Evolutionary conservation across 805 yeast species (phyloP).

Genomic region (Starmerella lactis-condensi): DNA sequence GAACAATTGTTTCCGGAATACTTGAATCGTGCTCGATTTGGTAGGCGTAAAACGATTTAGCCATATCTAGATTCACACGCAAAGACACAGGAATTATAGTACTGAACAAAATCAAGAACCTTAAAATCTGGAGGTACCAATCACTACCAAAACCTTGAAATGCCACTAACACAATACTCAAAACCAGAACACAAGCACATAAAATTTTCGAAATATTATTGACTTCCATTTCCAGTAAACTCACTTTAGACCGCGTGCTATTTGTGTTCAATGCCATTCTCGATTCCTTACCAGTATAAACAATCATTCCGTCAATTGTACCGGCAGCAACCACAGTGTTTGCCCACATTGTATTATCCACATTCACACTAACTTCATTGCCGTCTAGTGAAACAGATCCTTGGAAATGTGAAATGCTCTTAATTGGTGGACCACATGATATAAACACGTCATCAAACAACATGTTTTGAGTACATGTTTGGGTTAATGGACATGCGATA

Average conservation of each 20-base stretch:
- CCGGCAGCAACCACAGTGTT: slow-evolving; percentile 94
- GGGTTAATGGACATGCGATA: slow-evolving; percentile 58
- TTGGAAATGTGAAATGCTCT: slow-evolving; percentile 59
- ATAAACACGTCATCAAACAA: slow-evolving; percentile 32
- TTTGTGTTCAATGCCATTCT: slow-evolving; percentile 91
- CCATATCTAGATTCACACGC: slow-evolving; percentile 85
- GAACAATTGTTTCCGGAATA: slow-evolving; percentile 74
- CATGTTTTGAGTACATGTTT: slow-evolving; percentile 30
- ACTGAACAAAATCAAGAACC: slow-evolving; percentile 79
- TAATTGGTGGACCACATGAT: slow-evolving; percentile 66
- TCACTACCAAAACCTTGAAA: slow-evolving; percentile 48
- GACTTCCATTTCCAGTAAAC: slow-evolving; percentile 77
- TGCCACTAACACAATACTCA: slow-evolving; percentile 60
- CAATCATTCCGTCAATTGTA: slow-evolving; percentile 66
- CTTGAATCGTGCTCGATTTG: slow-evolving; percentile 77
- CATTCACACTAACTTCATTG: slow-evolving; percentile 37
- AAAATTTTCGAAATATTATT: slow-evolving; percentile 72
- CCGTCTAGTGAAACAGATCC: slow-evolving; percentile 52
- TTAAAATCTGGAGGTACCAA: slow-evolving; percentile 84
- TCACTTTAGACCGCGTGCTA: slow-evolving; percentile 68
- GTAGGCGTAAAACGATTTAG: slow-evolving; percentile 86
- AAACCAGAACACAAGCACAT: slow-evolving; percentile 66
- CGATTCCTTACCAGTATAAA: slow-evolving; percentile 84
- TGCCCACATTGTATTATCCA: slow-evolving; percentile 95
- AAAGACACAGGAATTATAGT: slow-evolving; percentile 92